These are phyloP conservation scores for Podospora anserina DNA, from an alignment of 495 filamentous ascomycete species.

Conservation along the genomic window DNA sequence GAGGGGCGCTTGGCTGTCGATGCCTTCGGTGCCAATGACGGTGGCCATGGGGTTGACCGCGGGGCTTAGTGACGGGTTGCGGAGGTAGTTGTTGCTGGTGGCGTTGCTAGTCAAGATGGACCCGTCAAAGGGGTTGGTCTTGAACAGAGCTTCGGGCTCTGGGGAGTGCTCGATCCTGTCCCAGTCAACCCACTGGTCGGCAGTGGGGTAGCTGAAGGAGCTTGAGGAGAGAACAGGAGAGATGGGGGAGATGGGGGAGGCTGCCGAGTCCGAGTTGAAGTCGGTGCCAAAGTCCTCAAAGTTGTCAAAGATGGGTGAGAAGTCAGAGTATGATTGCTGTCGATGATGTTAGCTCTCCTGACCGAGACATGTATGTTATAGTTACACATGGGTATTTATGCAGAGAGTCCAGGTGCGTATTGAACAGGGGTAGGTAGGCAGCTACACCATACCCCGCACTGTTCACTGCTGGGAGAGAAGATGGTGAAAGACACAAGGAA, in stretches of 20 bases:
- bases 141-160: constrained; percentile 21
- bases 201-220: constrained; percentile 25
- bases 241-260: constrained; percentile 26
- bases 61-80: constrained; percentile 22
- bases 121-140: constrained; percentile 22
- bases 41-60: constrained; percentile 32
- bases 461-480: neutral
- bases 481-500: constrained; percentile 1
- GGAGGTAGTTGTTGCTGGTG: neutral
- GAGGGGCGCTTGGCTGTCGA: constrained; percentile 10
- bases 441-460: constrained; percentile 2
- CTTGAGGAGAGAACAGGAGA: constrained; percentile 29
- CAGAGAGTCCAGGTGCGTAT: neutral
- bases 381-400: constrained; percentile 3
- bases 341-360: constrained; percentile 14
- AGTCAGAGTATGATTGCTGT: constrained; percentile 25
- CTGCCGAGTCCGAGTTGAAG: constrained; percentile 32
- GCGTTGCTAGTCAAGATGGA: constrained; percentile 13
- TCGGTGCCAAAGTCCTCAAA: constrained; percentile 30
- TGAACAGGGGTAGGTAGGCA: neutral
- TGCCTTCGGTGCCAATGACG: neutral
- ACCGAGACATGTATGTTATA: constrained; percentile 5
- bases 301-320: constrained; percentile 26
- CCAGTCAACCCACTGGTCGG: constrained; percentile 26
- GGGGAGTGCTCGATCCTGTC: constrained; percentile 21